phyloP scores from a whole-genome alignment of 1,284 basidiomycete species.

The Rhodotorula sp. region DNA sequence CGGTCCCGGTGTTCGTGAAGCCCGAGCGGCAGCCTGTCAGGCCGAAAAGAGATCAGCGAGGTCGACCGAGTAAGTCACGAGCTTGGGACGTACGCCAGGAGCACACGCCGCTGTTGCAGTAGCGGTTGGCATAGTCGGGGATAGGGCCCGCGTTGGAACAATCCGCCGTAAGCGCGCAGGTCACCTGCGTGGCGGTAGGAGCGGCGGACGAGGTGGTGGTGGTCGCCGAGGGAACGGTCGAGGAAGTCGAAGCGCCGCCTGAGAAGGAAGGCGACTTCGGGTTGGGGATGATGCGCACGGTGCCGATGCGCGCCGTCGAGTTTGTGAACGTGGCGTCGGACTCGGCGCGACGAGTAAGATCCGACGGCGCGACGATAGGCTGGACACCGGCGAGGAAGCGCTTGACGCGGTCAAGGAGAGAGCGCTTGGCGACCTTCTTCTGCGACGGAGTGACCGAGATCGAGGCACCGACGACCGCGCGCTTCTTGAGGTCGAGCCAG shows the following conservation, averaged over 20 bases:
- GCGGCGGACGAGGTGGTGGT: constrained; percentile 6
- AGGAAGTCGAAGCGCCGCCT: not conserved
- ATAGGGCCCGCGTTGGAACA: no score
- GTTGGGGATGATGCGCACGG: constrained; percentile 17
- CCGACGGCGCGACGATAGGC: not conserved
- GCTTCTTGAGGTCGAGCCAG: constrained; percentile 11
- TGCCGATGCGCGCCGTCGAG: not conserved
- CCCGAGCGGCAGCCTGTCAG: no score
- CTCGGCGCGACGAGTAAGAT: not conserved
- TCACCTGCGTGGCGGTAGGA: constrained; percentile 15
- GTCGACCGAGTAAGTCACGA: no score
- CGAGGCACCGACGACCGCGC: constrained; percentile 15
- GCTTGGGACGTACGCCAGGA: no score
- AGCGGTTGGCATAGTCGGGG: no score
- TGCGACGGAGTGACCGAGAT: constrained; percentile 17
- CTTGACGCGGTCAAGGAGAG: constrained; percentile 11
- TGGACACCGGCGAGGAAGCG: constrained; percentile 13
- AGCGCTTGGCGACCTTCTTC: constrained; percentile 1
- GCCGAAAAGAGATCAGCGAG: no score
- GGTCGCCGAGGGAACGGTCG: not conserved
- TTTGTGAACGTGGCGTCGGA: not conserved
- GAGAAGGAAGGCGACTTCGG: constrained; percentile 29
- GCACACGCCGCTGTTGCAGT: no score
- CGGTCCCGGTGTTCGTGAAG: no score
- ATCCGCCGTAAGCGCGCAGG: no score